phyloP scores from a whole-genome alignment of 2,329 filamentous ascomycete genomes.

The Diaporthe citriasiana region DNA sequence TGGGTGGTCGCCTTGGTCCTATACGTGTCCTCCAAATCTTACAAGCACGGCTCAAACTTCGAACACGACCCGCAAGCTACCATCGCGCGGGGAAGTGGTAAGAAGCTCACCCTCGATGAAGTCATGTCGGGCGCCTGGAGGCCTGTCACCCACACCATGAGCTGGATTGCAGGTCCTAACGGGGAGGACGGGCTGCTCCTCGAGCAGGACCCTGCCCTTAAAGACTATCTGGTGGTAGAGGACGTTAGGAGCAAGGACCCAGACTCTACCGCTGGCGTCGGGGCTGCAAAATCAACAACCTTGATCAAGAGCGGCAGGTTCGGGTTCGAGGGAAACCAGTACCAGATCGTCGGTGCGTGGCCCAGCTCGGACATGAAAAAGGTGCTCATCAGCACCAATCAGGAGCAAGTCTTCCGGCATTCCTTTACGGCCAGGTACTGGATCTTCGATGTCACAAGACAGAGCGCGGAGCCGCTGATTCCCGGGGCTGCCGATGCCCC shows the following conservation, averaged over 20 bases:
- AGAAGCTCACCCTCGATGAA: constrained; percentile 80
- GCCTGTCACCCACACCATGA: constrained; percentile 74
- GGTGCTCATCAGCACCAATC: constrained; percentile 83
- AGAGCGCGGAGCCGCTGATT: constrained; percentile 83
- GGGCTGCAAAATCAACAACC: constrained; percentile 69
- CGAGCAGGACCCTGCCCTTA: constrained; percentile 73
- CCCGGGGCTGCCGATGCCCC: constrained; percentile 73
- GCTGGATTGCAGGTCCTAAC: constrained; percentile 81
- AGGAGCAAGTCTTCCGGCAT: constrained; percentile 87
- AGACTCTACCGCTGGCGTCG: constrained; percentile 52
- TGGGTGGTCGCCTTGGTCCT: constrained; percentile 79
- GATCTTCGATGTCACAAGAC: constrained; percentile 89
- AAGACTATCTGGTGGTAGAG: constrained; percentile 87
- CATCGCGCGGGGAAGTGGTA: constrained; percentile 72
- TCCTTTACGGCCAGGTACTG: constrained; percentile 90
- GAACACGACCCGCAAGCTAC: constrained; percentile 79
- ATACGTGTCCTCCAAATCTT: constrained; percentile 75
- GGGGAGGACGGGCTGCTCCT: constrained; percentile 89
- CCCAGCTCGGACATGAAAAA: constrained; percentile 89
- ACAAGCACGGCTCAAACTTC: constrained; percentile 73
- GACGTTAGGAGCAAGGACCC: constrained; percentile 74
- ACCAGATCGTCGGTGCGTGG: constrained; percentile 73
- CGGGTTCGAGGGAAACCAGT: constrained; percentile 65
- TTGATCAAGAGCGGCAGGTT: constrained; percentile 82
- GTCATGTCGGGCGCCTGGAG: constrained; percentile 77